These are phyloP conservation scores for Paxillus ammoniavirescens DNA, from an alignment of 768 basidiomycete genomes.

Conservation along the genomic window DNA sequence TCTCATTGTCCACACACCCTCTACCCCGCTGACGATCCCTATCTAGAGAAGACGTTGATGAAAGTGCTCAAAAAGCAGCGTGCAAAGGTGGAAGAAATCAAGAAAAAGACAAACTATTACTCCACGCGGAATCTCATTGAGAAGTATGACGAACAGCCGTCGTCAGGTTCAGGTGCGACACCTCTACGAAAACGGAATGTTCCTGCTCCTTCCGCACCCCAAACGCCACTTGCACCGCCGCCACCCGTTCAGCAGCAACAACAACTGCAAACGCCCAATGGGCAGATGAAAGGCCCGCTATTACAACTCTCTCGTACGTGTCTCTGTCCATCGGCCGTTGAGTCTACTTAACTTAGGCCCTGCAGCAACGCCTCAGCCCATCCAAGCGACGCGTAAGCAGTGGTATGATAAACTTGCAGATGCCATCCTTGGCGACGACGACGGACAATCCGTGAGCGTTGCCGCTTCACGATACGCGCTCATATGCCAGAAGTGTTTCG, in stretches of 20 bases:
- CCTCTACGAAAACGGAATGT: constrained; percentile 43
- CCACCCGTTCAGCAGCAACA: constrained; percentile 18
- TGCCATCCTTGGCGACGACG: constrained; percentile 80
- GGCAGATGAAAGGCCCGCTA: constrained; percentile 22
- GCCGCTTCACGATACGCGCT: constrained; percentile 67
- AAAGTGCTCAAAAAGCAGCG: constrained; percentile 74
- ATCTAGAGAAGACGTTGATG: constrained; percentile 76
- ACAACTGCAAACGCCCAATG: constrained; percentile 20
- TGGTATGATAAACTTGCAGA: constrained; percentile 91
- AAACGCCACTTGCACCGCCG: constrained; percentile 33
- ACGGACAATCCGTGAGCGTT: constrained; percentile 38
- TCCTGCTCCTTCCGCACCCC: constrained; percentile 24
- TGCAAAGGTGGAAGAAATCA: constrained; percentile 89
- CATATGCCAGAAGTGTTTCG: constrained; percentile 85
- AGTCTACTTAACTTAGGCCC: constrained; percentile 8
- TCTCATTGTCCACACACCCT: background rate
- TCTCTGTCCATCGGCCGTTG: background rate
- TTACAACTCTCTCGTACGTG: constrained; percentile 41
- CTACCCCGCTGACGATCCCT: background rate
- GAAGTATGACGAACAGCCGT: constrained; percentile 71
- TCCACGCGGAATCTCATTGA: constrained; percentile 87
- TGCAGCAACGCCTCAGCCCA: constrained; percentile 38
- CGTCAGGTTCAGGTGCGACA: constrained; percentile 29
- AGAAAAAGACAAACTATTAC: constrained; percentile 97
- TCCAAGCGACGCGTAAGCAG: constrained; percentile 59